Base-by-base conservation (phyloP, 352 stramenopile species). In the Thraustochytrium sp. region DNA sequence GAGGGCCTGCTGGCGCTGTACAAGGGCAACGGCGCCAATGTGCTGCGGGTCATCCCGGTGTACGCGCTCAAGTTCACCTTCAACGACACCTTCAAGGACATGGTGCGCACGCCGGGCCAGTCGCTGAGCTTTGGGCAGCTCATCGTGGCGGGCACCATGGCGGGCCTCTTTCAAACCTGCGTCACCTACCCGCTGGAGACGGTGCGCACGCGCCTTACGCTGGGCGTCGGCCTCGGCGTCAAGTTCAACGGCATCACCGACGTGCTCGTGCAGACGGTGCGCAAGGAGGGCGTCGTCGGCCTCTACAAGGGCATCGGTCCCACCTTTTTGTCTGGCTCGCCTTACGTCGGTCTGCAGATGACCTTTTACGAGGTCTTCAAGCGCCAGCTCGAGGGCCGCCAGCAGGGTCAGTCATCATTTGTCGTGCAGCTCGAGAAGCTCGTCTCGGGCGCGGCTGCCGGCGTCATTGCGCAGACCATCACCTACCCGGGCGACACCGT, bases 401-500 rank as follows among this genome's bases (percentile, higher is more conserved):
- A 42, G 36, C 37, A 82, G 16, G 40, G 13, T 8, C 51, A 44
- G 34, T 76, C 31, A 16, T 3, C 11, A n/a, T 18, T 62, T 2
- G 38, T 31, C 18, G 42, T 76, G 31, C 23, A 86, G 37, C 11
- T 72, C 26, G 53, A 48, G n/a, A 85, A 77, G 56, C 89, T 95
- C 40, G 40, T 94, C 42, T 92, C 90, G 62, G 92, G 92, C 42
- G 91, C 91, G 36, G 88, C 89, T 16, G 91, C 92, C 0, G 92
- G 92, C 49, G 91, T 95, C 80, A 88, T 93, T 65, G 92, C 92
- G 34, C 94, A 92, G 49, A 88, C 94, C 63, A 87, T 95, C 82
- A 95, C 91, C 82, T 95, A 95, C 84, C 91, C 92, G 55, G 94
- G 94, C 86, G 92, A 95, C 86, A 95, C 92, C 23, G 89, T 95